These are phyloP conservation scores for Metarhizium rileyi DNA, from an alignment of 2,329 filamentous ascomycete species.

Conservation along the genomic window DNA sequence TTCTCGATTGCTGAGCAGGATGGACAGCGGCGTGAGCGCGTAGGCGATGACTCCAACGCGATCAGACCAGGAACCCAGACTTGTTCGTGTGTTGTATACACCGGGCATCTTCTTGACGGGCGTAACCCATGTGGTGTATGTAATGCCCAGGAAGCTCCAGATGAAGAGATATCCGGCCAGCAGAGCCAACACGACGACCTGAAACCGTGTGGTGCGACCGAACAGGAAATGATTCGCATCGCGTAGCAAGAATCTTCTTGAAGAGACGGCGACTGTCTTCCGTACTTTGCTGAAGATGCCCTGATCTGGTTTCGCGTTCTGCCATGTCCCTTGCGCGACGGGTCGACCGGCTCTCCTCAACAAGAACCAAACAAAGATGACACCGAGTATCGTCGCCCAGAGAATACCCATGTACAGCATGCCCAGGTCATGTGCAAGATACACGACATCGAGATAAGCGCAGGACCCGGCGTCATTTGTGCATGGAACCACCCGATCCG, in stretches of 20 bases:
- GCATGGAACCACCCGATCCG: constrained; percentile 34
- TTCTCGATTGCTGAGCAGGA: constrained; percentile 59
- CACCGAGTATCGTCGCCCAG: constrained; percentile 35
- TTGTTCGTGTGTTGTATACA: constrained; percentile 53
- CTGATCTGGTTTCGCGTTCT: constrained; percentile 7
- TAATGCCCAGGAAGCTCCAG: constrained; percentile 60
- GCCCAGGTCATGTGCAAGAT: constrained; percentile 35
- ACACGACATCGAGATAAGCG: constrained; percentile 41
- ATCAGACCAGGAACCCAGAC: constrained; percentile 58
- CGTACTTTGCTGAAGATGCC: constrained; percentile 19
- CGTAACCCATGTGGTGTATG: constrained; percentile 60
- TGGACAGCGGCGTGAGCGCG: constrained; percentile 60
- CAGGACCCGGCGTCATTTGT: constrained; percentile 37
- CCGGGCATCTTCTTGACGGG: constrained; percentile 48
- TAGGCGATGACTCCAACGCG: constrained; percentile 63
- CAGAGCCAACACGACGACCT: constrained; percentile 50
- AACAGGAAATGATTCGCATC: constrained; percentile 50
- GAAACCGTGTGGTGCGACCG: constrained; percentile 57
- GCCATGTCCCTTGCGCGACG: constrained; percentile 9
- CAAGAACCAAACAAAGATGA: constrained; percentile 33
- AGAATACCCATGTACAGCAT: constrained; percentile 42
- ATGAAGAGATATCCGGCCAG: constrained; percentile 54
- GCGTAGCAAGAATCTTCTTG: constrained; percentile 45
- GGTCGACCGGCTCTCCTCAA: constrained; percentile 16
- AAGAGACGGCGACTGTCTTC: constrained; percentile 27